Conservation (phyloP, 2,329 filamentous ascomycete genomes). For the Colletotrichum eremochloae region DNA sequence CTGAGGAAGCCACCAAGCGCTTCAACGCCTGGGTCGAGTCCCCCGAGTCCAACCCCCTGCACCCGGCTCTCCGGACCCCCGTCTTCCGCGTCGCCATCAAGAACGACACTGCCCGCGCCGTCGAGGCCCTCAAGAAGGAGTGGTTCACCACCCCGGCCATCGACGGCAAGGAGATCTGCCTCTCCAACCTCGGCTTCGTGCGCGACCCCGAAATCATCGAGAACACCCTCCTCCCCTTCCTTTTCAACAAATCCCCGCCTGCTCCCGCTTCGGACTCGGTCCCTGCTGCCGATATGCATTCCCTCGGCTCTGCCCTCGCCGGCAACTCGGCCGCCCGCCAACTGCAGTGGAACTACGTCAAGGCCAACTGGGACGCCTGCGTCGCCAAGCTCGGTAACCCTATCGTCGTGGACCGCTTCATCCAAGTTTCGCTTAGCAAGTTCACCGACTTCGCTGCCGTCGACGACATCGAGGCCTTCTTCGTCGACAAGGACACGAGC, state of each 20-base stretch:
- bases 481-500: conserved; percentile 85
- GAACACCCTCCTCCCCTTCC: conserved; percentile 78
- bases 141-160: conserved; percentile 86
- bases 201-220: conserved; percentile 77
- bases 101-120: conserved; percentile 74
- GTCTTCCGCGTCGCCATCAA: conserved; percentile 85
- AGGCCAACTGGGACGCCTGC: conserved; percentile 83
- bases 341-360: conserved; percentile 87
- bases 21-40: conserved; percentile 86
- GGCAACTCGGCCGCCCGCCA: conserved; percentile 80
- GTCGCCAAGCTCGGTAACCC: conserved; percentile 83
- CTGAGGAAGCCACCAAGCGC: conserved; percentile 79
- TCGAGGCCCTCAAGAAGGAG: conserved; percentile 85
- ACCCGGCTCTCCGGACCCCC: conserved; percentile 83
- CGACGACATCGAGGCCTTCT: conserved; percentile 86
- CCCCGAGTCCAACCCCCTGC: conserved; percentile 75
- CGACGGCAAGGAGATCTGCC: conserved; percentile 89
- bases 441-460: conserved; percentile 80
- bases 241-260: conserved; percentile 75
- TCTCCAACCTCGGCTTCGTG: conserved; percentile 81
- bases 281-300: conserved; percentile 88
- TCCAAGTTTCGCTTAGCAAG: conserved; percentile 81
- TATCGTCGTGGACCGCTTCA: conserved; percentile 89
- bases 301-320: conserved; percentile 79
- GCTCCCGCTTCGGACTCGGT: conserved; percentile 71